Base-by-base conservation (phyloP, 2,329 filamentous ascomycete genomes). In the Colletotrichum liriopes region DNA sequence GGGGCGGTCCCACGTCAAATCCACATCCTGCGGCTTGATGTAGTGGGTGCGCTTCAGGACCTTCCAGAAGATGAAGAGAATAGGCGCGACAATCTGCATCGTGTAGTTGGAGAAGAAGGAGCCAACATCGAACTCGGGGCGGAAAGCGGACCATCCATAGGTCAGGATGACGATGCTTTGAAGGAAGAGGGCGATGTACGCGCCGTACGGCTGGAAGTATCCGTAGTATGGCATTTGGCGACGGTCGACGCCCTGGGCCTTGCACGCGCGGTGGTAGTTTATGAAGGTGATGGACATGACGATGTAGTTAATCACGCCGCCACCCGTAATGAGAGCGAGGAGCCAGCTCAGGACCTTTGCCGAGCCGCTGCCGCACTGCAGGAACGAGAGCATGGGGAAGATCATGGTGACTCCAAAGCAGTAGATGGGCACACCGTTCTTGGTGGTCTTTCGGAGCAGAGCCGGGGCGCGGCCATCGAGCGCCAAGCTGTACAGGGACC, bases 291-390 rank as follows among this genome's bases (percentile, higher is more conserved):
- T 83, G 45, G 65, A 68, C 60, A 72, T 72, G 43, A 72, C 71
- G 65, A 74, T 58, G 58, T 73, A 74, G 51, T 74, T 73, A 60
- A 74, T 72, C 41, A 74, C 60, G 29, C 69, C 71, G 29, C 69
- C 69, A 8, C 90, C 87, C 71, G 93, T 93, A 67, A 88, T 85
- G 75, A 89, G 87, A 90, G 91, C 93, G 61, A 89, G 89, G 5
- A 93, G 81, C 80, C 92, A 91, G 78, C 92, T 92, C 0, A 90
- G 92, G 0, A 93, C 91, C 14, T 90, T 90, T 67, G 93, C 89
- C 56, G 93, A 87, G 70, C 86, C 87, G 60, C 56, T 69, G 39
- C 65, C 2, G 20, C 7, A 55, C 35, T 39, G 61, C 29, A 75
- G 77, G 72, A 78, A 75, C 7, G 67, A 49, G n/a, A 72, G 60